Evolutionary conservation across 2,329 filamentous ascomycete species (phyloP).

Genomic region (Cephalotrichum gorgonifer): DNA sequence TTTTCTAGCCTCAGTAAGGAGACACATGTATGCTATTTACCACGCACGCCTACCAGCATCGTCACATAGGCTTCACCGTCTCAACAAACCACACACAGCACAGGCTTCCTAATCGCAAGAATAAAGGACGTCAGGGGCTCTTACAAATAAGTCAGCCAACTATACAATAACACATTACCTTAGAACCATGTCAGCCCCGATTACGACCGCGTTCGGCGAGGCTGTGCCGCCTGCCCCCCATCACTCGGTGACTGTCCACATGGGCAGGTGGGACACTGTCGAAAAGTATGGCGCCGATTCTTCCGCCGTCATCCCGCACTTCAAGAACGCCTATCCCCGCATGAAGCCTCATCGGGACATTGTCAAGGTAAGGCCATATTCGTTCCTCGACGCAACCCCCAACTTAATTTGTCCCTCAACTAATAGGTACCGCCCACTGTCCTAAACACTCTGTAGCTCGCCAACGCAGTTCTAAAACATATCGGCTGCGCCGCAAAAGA

Average conservation of each 20-base stretch:
- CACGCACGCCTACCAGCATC: not conserved
- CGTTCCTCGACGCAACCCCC: not conserved
- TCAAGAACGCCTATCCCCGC: slow-evolving; percentile 36
- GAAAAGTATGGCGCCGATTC: slow-evolving; percentile 31
- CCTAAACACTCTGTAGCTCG: slow-evolving; percentile 19
- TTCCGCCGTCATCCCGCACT: slow-evolving; percentile 16
- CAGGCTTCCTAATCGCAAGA: no score
- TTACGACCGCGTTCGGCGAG: not conserved
- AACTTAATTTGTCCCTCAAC: not conserved
- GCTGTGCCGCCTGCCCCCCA: not conserved
- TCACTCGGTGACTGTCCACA: slow-evolving; percentile 27
- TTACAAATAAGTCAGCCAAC: not conserved
- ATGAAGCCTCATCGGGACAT: slow-evolving; percentile 28
- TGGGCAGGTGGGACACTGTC: slow-evolving; percentile 29
- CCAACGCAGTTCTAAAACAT: slow-evolving; percentile 21
- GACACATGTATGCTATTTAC: not conserved
- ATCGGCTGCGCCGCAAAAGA: slow-evolving; percentile 15
- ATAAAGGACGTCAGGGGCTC: not conserved
- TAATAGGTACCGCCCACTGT: not conserved
- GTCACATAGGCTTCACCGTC: no score
- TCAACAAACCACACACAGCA: no score
- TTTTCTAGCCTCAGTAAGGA: not conserved
- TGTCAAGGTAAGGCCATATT: slow-evolving; percentile 17
- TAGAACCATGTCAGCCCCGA: not conserved
- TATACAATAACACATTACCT: not conserved